Evolutionary conservation across 2,329 filamentous ascomycete genomes (phyloP), one percentile per base, ranked within the genome.

Genomic region (Xylaria polymorpha): DNA sequence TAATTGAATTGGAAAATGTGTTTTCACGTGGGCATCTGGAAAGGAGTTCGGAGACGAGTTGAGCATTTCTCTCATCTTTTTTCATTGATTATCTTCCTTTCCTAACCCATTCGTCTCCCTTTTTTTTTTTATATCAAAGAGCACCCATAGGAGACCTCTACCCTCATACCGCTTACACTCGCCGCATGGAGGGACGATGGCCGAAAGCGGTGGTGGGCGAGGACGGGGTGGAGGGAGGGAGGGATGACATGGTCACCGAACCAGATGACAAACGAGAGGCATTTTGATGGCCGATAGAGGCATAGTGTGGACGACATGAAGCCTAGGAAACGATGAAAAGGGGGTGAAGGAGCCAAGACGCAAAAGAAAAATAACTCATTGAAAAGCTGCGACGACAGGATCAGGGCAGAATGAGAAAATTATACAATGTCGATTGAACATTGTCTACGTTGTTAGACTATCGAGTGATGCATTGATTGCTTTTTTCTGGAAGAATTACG

Each of bases 41-140:
- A 64, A 67, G 69, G 69, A 69, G 69, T 71, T 67, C 51, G 57
- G 57, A 69, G 56, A 67, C 39, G 59, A 69, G 67, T 57, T 65
- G 35, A 56, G 43, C 57, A 56, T 69, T 48, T 25, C 50, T 51
- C 63, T 43, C 46, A 29, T 50, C 60, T 46, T 66, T 29, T 55
- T 59, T 61, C 20, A 44, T 57, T 32, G 20, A 18, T 43, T 20
- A 41, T 41, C 41, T 64, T 56, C 41, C 39, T 46, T 56, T 8
- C 10, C n/a, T 14, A 18, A 41, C 61, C 39, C 29, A 25, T 43
- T 56, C 14, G 22, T 39, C 58, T 43, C 43, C n/a, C 50, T 35
- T 14, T 22, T n/a, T n/a, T n/a, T n/a, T n/a, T n/a, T n/a, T n/a
- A n/a, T 29, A 25, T 29, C 44, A 50, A 46, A 37, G 25, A 51